phyloP scores from a whole-genome alignment of 495 filamentous ascomycete genomes.

The Podospora sp. region DNA sequence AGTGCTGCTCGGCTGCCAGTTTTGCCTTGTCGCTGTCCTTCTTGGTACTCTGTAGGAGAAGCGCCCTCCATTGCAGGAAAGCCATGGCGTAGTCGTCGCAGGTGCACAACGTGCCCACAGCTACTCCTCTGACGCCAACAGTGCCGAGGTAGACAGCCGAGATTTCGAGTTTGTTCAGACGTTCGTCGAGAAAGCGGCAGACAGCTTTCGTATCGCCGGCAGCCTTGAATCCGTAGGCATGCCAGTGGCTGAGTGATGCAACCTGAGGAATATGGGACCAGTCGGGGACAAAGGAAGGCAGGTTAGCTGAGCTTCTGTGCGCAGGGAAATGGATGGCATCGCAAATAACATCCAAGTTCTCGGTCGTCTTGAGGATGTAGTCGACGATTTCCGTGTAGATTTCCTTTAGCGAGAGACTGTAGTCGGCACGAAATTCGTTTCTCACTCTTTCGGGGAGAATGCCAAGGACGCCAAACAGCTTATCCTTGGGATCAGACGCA shows the following conservation, averaged over 20 bases:
- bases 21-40: not conserved
- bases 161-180: not conserved
- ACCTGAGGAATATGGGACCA: not conserved
- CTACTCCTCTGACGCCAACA: not conserved
- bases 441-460: not conserved
- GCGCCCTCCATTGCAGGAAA: constrained; percentile 9
- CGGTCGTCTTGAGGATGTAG: constrained; percentile 12
- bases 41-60: not conserved
- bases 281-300: constrained; percentile 13
- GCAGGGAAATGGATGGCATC: not conserved
- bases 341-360: constrained; percentile 1
- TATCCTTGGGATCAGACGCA: constrained; percentile 6
- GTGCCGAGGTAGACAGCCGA: constrained; percentile 5
- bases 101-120: not conserved
- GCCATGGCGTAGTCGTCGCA: not conserved
- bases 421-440: constrained; percentile 6
- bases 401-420: constrained; percentile 5
- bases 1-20: not conserved
- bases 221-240: not conserved
- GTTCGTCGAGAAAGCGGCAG: constrained; percentile 11
- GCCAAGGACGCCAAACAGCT: constrained; percentile 9
- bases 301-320: not conserved
- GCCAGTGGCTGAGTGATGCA: not conserved
- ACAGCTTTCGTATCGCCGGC: not conserved
- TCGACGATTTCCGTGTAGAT: constrained; percentile 10